Base-by-base conservation (phyloP, 106 monocot species). In the Narthecium ossifragum region DNA sequence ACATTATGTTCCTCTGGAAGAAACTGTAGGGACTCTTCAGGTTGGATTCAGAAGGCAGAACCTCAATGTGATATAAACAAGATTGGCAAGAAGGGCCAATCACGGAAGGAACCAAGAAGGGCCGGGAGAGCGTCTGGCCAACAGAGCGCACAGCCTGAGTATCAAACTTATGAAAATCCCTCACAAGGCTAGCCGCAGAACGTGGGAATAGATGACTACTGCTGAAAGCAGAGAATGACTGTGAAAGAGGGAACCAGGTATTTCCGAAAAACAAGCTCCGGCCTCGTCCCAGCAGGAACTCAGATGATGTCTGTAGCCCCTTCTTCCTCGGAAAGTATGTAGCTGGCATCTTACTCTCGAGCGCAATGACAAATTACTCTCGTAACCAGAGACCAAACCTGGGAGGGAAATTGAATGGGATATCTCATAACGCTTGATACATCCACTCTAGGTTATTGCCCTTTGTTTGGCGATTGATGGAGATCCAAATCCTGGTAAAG, bases 1-100 rank as follows among this genome's bases (percentile, higher is more conserved):
- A 34, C 75, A 85, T 73, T 55, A 67, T 64, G 10, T 43, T 64
- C 53, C 58, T 71, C 59, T 47, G 71, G 55, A 49, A 43, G 30
- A 53, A 23, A 60, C 26, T 36, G n/a, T 26, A 17, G 34, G 27
- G 59, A 32, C 46, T 21, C 15, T 34, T 22, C 21, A 34, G 22
- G 6, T 2, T 24, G 20, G 57, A 18, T 22, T 50, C 21, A 26
- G 34, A 10, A 9, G 48, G 17, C 18, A 26, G 26, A 14, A 13
- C 22, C 21, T 23, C 28, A 23, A 14, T 54, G 18, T 17, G n/a
- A 58, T 26, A 30, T 21, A 25, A n/a, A 26, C 11, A 38, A 8
- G 38, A 47, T n/a, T 29, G 13, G 18, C 3, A 25, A 26, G 12
- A 45, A 13, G 51, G 11, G 23, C 23, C 48, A 49, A 38, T 26